Percentiles rank a stretch among this genome's conserved stretches.
These are phyloP conservation scores for Trypanosoma lewisi DNA, from an alignment of 208 protist genomes.

Conservation along the genomic window DNA sequence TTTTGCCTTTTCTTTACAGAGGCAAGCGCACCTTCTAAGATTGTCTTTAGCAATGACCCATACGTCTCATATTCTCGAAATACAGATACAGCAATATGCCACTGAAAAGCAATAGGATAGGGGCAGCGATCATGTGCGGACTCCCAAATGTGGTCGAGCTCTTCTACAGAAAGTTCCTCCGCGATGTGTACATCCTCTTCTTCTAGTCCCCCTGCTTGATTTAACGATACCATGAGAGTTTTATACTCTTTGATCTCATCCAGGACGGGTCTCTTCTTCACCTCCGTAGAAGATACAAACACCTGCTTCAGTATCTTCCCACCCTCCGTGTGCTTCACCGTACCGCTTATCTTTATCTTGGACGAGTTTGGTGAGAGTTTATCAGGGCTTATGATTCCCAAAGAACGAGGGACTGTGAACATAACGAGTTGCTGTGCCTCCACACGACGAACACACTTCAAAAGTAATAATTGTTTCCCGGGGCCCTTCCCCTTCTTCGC, in stretches of 20 bases:
- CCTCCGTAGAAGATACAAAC: conserved; percentile 51
- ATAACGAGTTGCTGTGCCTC: conserved; percentile 52
- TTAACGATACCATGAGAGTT: conserved; percentile 31
- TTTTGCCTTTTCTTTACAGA: conserved; percentile 45
- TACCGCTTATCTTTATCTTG: conserved; percentile 82
- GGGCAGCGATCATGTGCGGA: conserved; percentile 40
- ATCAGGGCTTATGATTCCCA: conserved; percentile 59
- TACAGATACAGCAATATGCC: conserved; percentile 37
- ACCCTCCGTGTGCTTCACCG: conserved; percentile 36
- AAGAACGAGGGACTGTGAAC: conserved; percentile 49
- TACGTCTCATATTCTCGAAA: conserved; percentile 65
- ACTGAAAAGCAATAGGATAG: conserved; percentile 55
- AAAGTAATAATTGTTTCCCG: conserved; percentile 63
- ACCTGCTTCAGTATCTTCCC: conserved; percentile 61
- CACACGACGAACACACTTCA: conserved; percentile 52
- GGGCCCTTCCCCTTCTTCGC: conserved; percentile 47
- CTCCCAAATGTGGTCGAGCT: conserved; percentile 76
- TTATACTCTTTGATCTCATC: conserved; percentile 78
- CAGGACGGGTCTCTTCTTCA: conserved; percentile 60
- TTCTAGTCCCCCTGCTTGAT: conserved; percentile 35
- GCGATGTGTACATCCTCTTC: conserved; percentile 39
- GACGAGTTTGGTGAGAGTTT: conserved; percentile 66
- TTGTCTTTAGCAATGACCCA: conserved; percentile 58
- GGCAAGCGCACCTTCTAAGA: conserved; percentile 65
- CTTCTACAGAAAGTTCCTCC: conserved; percentile 67